Evolutionary conservation across 768 basidiomycete genomes (phyloP).

Genomic region (Lyophyllum decastes): DNA sequence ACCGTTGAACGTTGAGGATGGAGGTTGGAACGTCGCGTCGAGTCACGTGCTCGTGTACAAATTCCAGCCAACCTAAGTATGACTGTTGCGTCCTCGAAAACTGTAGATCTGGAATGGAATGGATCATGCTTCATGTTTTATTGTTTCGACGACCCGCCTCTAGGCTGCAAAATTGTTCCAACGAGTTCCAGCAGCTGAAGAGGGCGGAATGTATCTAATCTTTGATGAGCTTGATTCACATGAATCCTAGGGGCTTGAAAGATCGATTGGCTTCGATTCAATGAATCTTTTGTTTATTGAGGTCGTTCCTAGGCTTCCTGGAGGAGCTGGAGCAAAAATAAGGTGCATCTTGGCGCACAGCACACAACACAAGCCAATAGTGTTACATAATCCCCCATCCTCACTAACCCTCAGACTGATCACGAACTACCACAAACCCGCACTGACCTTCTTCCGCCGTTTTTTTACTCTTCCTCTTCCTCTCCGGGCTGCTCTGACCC

Average conservation of each 20-base stretch:
- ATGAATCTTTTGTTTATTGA: neutral
- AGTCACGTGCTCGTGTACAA: conserved; percentile 24
- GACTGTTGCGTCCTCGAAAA: too few species aligned
- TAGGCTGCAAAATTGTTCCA: too few species aligned
- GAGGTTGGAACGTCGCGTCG: conserved; percentile 16
- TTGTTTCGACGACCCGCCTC: too few species aligned
- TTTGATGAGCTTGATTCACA: neutral
- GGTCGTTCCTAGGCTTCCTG: neutral
- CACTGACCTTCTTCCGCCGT: conserved; percentile 5
- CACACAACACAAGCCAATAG: neutral
- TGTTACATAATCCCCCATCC: conserved; percentile 16
- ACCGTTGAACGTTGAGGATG: neutral
- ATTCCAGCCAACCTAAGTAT: neutral
- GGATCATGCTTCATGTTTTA: neutral
- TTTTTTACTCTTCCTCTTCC: conserved; percentile 6
- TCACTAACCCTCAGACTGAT: conserved; percentile 6
- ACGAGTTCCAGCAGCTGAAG: neutral
- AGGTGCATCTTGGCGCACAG: neutral
- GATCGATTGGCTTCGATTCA: neutral
- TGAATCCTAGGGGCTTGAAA: neutral
- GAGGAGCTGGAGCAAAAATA: neutral
- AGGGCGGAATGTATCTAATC: neutral
- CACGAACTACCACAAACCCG: conserved; percentile 11
- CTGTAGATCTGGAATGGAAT: too few species aligned
- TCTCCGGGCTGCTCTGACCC: conserved; percentile 11